Conservation (phyloP, 1,139 yeast species). For the Suhomyces bribrorum region DNA sequence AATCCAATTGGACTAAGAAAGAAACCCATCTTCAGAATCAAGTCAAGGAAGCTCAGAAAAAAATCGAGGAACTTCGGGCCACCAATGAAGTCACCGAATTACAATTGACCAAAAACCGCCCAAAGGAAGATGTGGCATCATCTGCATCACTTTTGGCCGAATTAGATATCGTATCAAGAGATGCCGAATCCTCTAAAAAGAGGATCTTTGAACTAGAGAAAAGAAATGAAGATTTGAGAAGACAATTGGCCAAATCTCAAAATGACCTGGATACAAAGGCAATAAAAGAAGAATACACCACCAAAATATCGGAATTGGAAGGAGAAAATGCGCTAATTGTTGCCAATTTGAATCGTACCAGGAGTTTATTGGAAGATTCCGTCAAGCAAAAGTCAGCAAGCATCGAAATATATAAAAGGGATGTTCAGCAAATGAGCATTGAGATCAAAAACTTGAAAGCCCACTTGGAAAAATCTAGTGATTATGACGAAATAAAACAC, state of each 20-base stretch:
- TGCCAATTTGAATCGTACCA: constrained; percentile 61
- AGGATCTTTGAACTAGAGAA: constrained; percentile 72
- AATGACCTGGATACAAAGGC: constrained; percentile 41
- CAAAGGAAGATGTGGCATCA: constrained; percentile 14
- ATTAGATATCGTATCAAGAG: constrained; percentile 68
- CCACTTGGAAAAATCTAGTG: constrained; percentile 49
- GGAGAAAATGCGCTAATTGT: constrained; percentile 65
- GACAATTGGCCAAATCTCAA: constrained; percentile 57
- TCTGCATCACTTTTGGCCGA: constrained; percentile 47
- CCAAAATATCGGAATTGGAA: constrained; percentile 57
- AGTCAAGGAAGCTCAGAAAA: constrained; percentile 47
- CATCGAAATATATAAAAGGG: constrained; percentile 43
- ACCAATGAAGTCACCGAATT: constrained; percentile 55
- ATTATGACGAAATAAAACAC: constrained; percentile 76
- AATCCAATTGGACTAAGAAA: constrained; percentile 58
- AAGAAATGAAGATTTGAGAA: constrained; percentile 72
- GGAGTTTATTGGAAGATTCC: constrained; percentile 33
- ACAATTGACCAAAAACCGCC: constrained; percentile 38
- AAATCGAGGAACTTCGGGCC: constrained; percentile 56
- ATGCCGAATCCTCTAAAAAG: constrained; percentile 70
- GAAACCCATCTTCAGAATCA: constrained; percentile 48
- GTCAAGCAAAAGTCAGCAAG: constrained; percentile 36
- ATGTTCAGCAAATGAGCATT: constrained; percentile 45
- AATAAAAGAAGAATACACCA: constrained; percentile 35
- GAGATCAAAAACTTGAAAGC: constrained; percentile 55